Percentiles rank a stretch among this genome's conserved stretches.
phyloP scores from a whole-genome alignment of 2,329 filamentous ascomycete species.

The Fusarium ramigenum region DNA sequence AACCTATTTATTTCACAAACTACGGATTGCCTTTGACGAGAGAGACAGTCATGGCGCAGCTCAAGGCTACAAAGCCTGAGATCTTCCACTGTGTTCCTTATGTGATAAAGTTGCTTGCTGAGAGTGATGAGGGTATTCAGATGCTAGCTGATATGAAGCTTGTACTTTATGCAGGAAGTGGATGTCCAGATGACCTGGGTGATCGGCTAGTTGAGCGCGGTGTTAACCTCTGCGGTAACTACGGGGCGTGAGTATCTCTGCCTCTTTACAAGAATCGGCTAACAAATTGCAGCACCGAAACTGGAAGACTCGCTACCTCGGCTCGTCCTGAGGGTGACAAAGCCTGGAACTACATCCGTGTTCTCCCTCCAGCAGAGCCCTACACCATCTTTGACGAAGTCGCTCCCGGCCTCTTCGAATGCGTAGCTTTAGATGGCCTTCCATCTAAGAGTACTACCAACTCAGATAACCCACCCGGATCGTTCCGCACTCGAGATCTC shows the following conservation, averaged over 20 bases:
- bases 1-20: conserved; percentile 63
- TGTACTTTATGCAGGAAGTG: conserved; percentile 66
- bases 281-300: conserved; percentile 34
- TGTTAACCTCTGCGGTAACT: conserved; percentile 65
- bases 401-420: conserved; percentile 48
- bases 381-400: conserved; percentile 45
- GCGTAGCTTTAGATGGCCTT: conserved; percentile 50
- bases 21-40: conserved; percentile 63
- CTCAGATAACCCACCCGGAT: conserved; percentile 55
- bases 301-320: conserved; percentile 42
- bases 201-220: conserved; percentile 61
- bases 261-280: neutral
- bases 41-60: conserved; percentile 56
- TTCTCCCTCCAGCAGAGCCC: conserved; percentile 41
- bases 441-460: conserved; percentile 47
- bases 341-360: conserved; percentile 46
- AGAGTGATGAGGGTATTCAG: conserved; percentile 63
- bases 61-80: conserved; percentile 52
- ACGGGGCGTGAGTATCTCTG: conserved; percentile 58
- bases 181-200: conserved; percentile 68
- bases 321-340: conserved; percentile 39
- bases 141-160: conserved; percentile 57
- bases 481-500: conserved; percentile 56
- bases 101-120: conserved; percentile 69
- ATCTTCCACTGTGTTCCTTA: conserved; percentile 72